phyloP scores from a whole-genome alignment of 1,139 yeast species.

The Yamadazyma buinensis region DNA sequence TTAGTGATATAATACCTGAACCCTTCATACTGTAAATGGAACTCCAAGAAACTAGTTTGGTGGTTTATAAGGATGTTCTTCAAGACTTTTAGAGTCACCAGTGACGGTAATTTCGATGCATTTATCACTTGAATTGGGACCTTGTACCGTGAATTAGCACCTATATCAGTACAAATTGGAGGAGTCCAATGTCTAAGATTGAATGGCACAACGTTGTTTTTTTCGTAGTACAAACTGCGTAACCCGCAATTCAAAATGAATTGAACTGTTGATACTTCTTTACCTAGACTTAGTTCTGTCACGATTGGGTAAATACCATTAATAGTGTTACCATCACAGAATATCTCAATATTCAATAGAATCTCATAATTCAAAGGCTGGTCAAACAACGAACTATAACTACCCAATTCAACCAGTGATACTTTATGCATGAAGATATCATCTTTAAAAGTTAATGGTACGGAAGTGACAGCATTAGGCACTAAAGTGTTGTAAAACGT shows the following conservation, averaged over 20 bases:
- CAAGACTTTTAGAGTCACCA: not conserved
- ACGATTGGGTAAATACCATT: slow-evolving; percentile 15
- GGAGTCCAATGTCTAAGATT: slow-evolving; percentile 36
- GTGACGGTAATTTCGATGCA: too few relatives aligned
- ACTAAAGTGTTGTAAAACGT: slow-evolving; percentile 23
- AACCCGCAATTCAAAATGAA: slow-evolving; percentile 31
- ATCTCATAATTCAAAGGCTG: slow-evolving; percentile 15
- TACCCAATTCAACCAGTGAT: too few relatives aligned
- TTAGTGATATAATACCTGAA: slow-evolving; percentile 53
- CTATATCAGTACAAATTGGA: slow-evolving; percentile 27
- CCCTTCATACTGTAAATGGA: slow-evolving; percentile 47
- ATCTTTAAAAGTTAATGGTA: slow-evolving; percentile 13
- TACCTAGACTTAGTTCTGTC: not conserved
- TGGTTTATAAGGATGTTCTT: slow-evolving; percentile 11
- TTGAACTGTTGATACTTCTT: slow-evolving; percentile 4
- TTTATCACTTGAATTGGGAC: too few relatives aligned
- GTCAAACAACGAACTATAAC: slow-evolving; percentile 3
- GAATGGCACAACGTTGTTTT: slow-evolving; percentile 34
- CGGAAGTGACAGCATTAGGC: slow-evolving; percentile 15
- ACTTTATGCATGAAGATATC: too few relatives aligned
- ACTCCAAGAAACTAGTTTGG: slow-evolving; percentile 14
- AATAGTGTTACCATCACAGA: slow-evolving; percentile 15
- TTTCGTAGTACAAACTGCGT: slow-evolving; percentile 21
- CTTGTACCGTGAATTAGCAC: too few relatives aligned
- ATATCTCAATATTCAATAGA: slow-evolving; percentile 12